Base-by-base conservation (phyloP, 31 red algal genomes). In the Odonthalia washingtoniensis region DNA sequence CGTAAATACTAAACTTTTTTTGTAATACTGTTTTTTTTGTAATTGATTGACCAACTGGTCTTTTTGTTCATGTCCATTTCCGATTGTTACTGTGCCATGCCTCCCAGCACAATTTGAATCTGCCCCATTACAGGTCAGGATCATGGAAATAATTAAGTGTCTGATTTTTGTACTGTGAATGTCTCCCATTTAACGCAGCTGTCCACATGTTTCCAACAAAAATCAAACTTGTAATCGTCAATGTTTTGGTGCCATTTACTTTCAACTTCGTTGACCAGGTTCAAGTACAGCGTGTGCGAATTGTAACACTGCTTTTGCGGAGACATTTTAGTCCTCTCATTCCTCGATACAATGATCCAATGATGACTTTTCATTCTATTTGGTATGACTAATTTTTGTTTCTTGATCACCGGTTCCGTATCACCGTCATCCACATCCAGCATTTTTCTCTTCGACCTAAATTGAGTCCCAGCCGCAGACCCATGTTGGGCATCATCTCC, bases 191-290 rank as follows among this genome's bases (percentile, higher is more conserved):
- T 16, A 99, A 87, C 17, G 96, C 97, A 37, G 94, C 94, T 4
- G 97, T 99, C 97, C 97, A 99, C 97, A 99, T 99, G 35, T 88
- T 87, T 33, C 94, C 97, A 21, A 84, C 95, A 84, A 99, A 99
- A 75, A 92, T 96, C 32, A 99, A 66, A 40, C 86, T 85, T 17
- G 92, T 95, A 70, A 99, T 99, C n/a, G 39, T 94, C 85, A 94
- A 99, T 99, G 5, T 89, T 85, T 16, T 92, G 84, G 27, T 86
- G 78, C 97, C 97, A 99, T 72, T 99, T 99, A 40, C 93, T 74
- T 86, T 99, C 97, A 6, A 99, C 97, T 52, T 99, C 97, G 80
- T 94, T 96, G 5, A 95, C 97, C 27, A 99, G 84, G 60, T 99
- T 99, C 18, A 89, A 82, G 67, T 99, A 99, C 21, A 87, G 90